Evolutionary conservation across 306 rosid species (phyloP).

Genomic region (Quercus cerris): DNA sequence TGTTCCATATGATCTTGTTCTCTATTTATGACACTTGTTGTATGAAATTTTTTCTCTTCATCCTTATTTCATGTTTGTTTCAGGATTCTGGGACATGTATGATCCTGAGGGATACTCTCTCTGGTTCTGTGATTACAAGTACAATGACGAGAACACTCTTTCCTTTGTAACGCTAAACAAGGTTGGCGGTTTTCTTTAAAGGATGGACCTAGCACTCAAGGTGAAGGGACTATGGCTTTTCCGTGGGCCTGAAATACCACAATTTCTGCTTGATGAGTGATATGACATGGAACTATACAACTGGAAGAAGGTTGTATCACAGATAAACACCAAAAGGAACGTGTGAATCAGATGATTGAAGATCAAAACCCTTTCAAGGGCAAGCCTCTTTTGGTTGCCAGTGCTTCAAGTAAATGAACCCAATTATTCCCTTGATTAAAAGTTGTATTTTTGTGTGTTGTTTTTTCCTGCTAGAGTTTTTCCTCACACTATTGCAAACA

Average conservation of each 20-base stretch:
- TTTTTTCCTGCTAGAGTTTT: too few relatives aligned
- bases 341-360: constrained; percentile 75
- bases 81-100: constrained; percentile 96
- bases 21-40: not conserved
- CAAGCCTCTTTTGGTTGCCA: constrained; percentile 74
- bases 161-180: constrained; percentile 84
- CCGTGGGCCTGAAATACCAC: constrained; percentile 58
- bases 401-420: constrained; percentile 63
- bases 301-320: constrained; percentile 69
- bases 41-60: not conserved
- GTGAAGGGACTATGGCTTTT: constrained; percentile 92
- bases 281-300: constrained; percentile 88
- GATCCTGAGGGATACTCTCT: constrained; percentile 94
- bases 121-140: constrained; percentile 93
- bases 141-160: constrained; percentile 81
- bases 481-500: too few relatives aligned
- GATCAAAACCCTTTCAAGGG: constrained; percentile 83
- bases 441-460: constrained; percentile 23
- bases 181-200: constrained; percentile 83
- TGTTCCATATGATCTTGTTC: not conserved
- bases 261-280: constrained; percentile 77
- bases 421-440: not conserved
- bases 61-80: not conserved
- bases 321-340: constrained; percentile 77
- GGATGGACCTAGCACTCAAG: constrained; percentile 93